Percentiles rank a stretch among this genome's conserved stretches.
These are phyloP conservation scores for Thamnidium elegans DNA, from an alignment of 192 early-diverging fungal genomes.

Conservation along the genomic window DNA sequence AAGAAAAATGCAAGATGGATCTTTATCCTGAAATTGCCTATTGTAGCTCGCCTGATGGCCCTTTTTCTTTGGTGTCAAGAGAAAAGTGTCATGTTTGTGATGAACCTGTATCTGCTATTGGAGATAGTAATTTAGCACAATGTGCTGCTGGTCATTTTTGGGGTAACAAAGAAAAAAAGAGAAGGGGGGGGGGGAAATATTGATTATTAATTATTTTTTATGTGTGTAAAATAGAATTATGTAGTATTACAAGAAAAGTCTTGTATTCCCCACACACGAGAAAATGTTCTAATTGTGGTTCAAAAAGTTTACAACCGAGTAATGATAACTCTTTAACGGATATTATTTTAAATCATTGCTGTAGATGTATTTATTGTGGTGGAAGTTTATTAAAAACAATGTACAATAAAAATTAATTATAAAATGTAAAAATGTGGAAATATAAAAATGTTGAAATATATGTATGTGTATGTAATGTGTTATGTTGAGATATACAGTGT, in stretches of 20 bases:
- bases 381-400: background rate
- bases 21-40: background rate
- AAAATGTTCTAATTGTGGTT: conserved; percentile 13
- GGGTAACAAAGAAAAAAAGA: background rate
- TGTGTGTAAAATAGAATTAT: conserved; percentile 10
- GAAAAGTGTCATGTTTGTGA: background rate
- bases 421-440: background rate
- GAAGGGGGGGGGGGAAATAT: background rate
- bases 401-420: background rate
- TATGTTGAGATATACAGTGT: background rate
- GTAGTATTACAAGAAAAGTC: conserved; percentile 17
- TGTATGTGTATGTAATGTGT: background rate
- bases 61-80: background rate
- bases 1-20: background rate
- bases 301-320: conserved; percentile 11
- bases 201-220: background rate
- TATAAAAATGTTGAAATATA: background rate
- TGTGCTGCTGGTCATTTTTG: conserved; percentile 18
- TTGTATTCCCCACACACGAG: conserved; percentile 3
- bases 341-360: conserved; percentile 9
- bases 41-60: background rate
- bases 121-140: conserved; percentile 4
- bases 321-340: conserved; percentile 11
- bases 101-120: background rate
- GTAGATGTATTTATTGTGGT: conserved; percentile 10